phyloP scores from a whole-genome alignment of 352 stramenopile species.

The Phytophthora cajani region DNA sequence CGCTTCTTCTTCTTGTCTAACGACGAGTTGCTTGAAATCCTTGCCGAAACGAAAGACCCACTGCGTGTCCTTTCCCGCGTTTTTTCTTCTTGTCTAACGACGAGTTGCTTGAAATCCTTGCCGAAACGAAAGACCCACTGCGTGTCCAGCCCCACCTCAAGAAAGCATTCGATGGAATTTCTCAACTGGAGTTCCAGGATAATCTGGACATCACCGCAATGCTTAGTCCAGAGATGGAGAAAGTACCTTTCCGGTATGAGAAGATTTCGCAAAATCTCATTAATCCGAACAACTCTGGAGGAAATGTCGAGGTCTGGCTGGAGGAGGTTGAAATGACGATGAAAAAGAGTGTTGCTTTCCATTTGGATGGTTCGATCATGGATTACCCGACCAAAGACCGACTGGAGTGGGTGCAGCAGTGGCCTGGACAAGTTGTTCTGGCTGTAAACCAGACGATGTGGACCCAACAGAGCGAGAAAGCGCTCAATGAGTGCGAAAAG shows the following conservation, averaged over 20 bases:
- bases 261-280: slow-evolving; percentile 90
- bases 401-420: slow-evolving; percentile 92
- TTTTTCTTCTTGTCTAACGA: slow-evolving; percentile 96
- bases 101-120: slow-evolving; percentile 92
- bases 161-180: slow-evolving; percentile 95
- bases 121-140: slow-evolving; percentile 93
- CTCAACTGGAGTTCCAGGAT: slow-evolving; percentile 91
- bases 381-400: slow-evolving; percentile 90
- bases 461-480: slow-evolving; percentile 87
- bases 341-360: slow-evolving; percentile 81
- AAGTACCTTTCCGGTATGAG: slow-evolving; percentile 89
- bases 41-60: slow-evolving; percentile 94
- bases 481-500: slow-evolving; percentile 44
- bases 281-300: slow-evolving; percentile 93
- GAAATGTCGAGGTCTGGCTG: slow-evolving; percentile 93
- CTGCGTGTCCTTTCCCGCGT: slow-evolving; percentile 93
- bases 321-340: slow-evolving; percentile 88
- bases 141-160: slow-evolving; percentile 96
- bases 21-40: slow-evolving; percentile 92
- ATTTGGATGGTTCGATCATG: slow-evolving; percentile 85
- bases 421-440: slow-evolving; percentile 93
- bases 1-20: slow-evolving; percentile 95
- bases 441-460: slow-evolving; percentile 94
- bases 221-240: slow-evolving; percentile 88
- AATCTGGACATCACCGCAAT: slow-evolving; percentile 94